Evolutionary conservation across 2,329 filamentous ascomycete species (phyloP), one percentile per base, ranked within the genome.

Genomic region (Tolypocladium album): DNA sequence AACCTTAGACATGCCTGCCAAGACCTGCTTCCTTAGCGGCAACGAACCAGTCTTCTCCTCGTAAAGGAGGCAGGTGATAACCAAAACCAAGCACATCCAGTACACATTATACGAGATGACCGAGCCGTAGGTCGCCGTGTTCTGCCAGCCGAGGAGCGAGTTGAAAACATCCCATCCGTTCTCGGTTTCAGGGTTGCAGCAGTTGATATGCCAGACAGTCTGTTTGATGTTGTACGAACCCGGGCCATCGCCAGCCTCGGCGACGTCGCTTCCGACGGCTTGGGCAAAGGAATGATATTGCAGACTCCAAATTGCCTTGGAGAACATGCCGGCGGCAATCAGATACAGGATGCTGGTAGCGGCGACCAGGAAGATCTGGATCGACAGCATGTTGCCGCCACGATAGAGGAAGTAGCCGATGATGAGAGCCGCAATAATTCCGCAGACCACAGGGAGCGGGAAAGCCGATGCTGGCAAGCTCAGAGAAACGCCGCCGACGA

Each of bases 261-360:
- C 50, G 1, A 53, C 50, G 20, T 53, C 50, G 20, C 31, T 36
- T 7, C 31, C 50, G 31, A 53, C 50, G 20, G 2, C 17, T 34
- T 22, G 31, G 31, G 50, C 17, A 8, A 53, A 53, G 5, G 50
- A 7, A 22, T 53, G 50, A 15, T 53, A 53, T 11, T 53, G 50
- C 9, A 53, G 17, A 74, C 76, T 80, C 88, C 88, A 92, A 22
- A 92, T 81, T 1, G 83, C 82, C 62, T 85, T 85, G 13, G 88
- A 91, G 75, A 92, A 90, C 59, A 93, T 82, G 60, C 89, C 89
- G 1, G 89, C 90, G 12, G 88, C 88, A 34, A 94, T 88, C 11
- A 94, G 83, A 68, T 94, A 94, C 22, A 94, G 76, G 68, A 93
- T 82, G 69, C 88, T 90, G 3, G 90, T 93, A 0, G 88, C 91